Evolutionary conservation across 2,329 filamentous ascomycete genomes (phyloP).

Genomic region (Alternaria solani): DNA sequence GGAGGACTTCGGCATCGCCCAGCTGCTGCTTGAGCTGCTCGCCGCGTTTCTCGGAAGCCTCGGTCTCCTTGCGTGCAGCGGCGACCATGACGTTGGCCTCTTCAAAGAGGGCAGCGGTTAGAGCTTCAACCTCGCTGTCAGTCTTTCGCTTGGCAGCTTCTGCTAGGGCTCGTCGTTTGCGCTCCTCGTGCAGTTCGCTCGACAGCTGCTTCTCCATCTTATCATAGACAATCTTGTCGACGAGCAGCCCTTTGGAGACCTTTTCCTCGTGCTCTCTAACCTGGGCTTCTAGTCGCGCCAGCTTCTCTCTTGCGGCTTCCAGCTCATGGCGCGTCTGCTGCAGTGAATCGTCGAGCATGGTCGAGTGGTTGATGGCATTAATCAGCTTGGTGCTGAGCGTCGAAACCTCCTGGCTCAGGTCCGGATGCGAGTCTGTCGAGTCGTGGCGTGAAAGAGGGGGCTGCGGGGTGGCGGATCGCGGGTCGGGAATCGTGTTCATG

Average conservation of each 20-base stretch:
- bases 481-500: constrained; percentile 72
- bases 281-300: constrained; percentile 73
- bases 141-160: constrained; percentile 81
- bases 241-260: constrained; percentile 76
- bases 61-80: constrained; percentile 83
- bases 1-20: constrained; percentile 82
- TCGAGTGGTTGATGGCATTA: constrained; percentile 96
- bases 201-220: constrained; percentile 53
- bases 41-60: constrained; percentile 81
- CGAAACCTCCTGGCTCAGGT: constrained; percentile 79
- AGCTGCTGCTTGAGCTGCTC: constrained; percentile 87
- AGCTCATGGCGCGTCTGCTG: constrained; percentile 84
- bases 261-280: constrained; percentile 74
- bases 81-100: constrained; percentile 99
- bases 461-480: constrained; percentile 53
- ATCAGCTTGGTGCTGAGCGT: constrained; percentile 94
- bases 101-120: constrained; percentile 94
- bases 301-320: constrained; percentile 72
- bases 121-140: constrained; percentile 87
- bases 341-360: constrained; percentile 85
- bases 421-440: constrained; percentile 64
- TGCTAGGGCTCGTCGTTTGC: constrained; percentile 51
- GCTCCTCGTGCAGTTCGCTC: constrained; percentile 54
- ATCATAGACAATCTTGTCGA: constrained; percentile 78
- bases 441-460: constrained; percentile 45